Evolutionary conservation across 176 grass and related monocot species (phyloP), one percentile per base, ranked within the genome.

Genomic region (Carex littledalei): DNA sequence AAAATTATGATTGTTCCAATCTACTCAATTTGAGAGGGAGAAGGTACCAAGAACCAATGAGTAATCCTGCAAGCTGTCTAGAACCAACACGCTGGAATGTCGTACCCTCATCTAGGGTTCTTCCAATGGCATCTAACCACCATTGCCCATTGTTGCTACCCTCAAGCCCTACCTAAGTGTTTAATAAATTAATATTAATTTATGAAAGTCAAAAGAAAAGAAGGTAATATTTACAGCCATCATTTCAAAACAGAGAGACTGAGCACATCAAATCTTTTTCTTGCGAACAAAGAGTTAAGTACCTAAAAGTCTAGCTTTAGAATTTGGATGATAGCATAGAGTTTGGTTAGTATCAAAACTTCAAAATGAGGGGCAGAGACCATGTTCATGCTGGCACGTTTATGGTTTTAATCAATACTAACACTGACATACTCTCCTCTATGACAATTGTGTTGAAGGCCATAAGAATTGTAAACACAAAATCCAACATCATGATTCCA

Each of bases 101-200:
- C 43, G 85, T 87, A 66, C 95, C 95, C 85, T 98, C 92, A 62
- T 91, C 92, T 87, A 98, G 86, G 10, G 92, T 92, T 84, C 88
- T 94, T 54, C 95, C 95, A 79, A 98, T 98, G 87, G 92, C 87
- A 22, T 93, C 92, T 86, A 98, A 93, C 95, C 95, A 98, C 95
- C 95, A 98, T 84, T 98, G 95, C 58, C 95, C 92, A 67, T 98
- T 94, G 34, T 91, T 87, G 87, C 95, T 98, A 52, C 92, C 95
- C 89, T 98, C 95, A 58, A 98, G 92, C 84, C 95, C 95, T 92
- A 98, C 95, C 95, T 98, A 88, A 79, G 73, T 84, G 47, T 86
- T 39, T 37, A 86, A 53, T 75, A 67, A 83, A 77, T 49, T 15
- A 45, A 65, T 34, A 78, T 74, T 78, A 78, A 82, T 67, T 79